A percentile compares a stretch with the other conserved stretches of the same genome.
Conservation (phyloP, 164 flowering plant genomes). For the Nymphaea thermarum region DNA sequence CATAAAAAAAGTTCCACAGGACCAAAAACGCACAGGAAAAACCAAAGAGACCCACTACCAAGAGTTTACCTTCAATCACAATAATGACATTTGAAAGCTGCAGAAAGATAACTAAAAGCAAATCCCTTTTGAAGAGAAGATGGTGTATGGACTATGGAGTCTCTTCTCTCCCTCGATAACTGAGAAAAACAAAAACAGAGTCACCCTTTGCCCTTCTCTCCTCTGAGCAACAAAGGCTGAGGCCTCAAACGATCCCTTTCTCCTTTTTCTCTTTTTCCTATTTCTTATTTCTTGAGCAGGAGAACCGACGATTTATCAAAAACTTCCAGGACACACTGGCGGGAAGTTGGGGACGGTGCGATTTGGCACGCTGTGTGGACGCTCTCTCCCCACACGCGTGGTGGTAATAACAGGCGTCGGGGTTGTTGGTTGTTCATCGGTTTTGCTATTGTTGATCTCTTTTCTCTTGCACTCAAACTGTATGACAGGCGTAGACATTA, state of each 20-base stretch:
- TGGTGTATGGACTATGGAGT: too few species aligned
- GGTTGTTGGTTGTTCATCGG: background rate
- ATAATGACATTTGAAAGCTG: background rate
- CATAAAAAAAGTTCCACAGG: background rate
- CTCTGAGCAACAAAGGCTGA: background rate
- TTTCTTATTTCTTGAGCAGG: background rate
- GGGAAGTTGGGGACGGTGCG: background rate
- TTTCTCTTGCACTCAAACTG: background rate
- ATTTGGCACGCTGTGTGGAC: background rate
- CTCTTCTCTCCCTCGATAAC: too few species aligned
- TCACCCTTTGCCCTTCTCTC: background rate
- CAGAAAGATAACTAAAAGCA: background rate
- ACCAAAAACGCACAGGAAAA: too few species aligned
- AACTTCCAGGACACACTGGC: background rate
- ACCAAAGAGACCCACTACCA: background rate
- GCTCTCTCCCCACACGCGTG: background rate
- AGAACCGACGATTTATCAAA: background rate
- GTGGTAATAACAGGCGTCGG: background rate
- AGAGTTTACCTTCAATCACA: background rate
- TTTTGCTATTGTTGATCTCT: too few species aligned
- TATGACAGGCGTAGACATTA: background rate
- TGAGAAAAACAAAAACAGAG: too few species aligned
- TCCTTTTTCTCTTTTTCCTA: background rate
- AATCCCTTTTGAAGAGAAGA: background rate
- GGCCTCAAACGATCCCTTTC: background rate